Percentiles rank a stretch among this genome's conserved stretches.
Evolutionary conservation across 306 rosid genomes (phyloP).

Genomic region (Luffa acutangula): DNA sequence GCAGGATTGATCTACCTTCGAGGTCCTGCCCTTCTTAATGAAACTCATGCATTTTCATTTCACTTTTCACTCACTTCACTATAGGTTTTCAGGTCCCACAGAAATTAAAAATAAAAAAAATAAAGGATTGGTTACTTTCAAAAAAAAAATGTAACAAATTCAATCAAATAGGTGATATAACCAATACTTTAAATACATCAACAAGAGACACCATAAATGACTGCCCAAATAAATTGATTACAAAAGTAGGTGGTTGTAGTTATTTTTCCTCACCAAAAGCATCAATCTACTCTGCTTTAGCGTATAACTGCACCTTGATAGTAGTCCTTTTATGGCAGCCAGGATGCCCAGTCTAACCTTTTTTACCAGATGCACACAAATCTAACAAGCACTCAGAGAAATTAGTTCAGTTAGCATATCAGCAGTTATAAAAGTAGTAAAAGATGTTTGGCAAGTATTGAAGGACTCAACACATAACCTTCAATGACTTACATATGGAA

Average conservation of each 20-base stretch:
- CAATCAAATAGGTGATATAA: not conserved
- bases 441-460: conserved; percentile 7
- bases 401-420: conserved; percentile 2
- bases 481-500: conserved; percentile 60
- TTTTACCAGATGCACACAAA: conserved; percentile 68
- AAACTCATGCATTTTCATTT: not conserved
- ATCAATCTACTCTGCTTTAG: conserved; percentile 62
- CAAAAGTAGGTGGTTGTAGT: not conserved
- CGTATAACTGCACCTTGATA: conserved; percentile 49
- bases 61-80: not conserved
- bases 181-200: not conserved
- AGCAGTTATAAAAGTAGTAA: not conserved
- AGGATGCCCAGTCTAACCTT: conserved; percentile 82
- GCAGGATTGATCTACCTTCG: not conserved
- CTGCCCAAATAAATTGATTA: conserved; percentile 13
- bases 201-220: not conserved
- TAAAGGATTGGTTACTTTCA: not conserved
- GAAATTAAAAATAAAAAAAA: not conserved
- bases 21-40: not conserved
- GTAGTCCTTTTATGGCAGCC: conserved; percentile 58
- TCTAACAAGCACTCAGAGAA: conserved; percentile 42
- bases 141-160: not conserved
- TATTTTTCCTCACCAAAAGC: conserved; percentile 74
- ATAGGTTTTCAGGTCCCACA: not conserved
- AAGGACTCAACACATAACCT: not conserved